phyloP scores from a whole-genome alignment of 2,329 filamentous ascomycete species.

The Fusarium sp. region DNA sequence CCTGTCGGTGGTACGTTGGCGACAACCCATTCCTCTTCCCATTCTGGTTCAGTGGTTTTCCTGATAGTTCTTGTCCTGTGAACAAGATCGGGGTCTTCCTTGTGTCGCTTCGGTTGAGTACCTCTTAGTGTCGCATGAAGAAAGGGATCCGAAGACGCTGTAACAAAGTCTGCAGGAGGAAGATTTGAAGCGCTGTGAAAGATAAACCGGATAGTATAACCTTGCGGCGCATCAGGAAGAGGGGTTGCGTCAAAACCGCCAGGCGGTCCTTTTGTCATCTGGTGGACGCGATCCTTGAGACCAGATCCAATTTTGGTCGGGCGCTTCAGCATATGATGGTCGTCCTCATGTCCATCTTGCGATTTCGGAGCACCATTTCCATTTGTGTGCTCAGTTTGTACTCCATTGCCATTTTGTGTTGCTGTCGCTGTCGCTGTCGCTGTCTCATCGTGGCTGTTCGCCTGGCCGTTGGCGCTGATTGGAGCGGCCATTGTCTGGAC shows the following conservation, averaged over 20 bases:
- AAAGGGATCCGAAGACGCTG: slow-evolving; percentile 87
- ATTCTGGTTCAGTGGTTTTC: slow-evolving; percentile 79
- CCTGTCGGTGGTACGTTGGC: slow-evolving; percentile 87
- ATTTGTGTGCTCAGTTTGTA: slow-evolving; percentile 18
- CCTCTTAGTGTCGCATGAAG: slow-evolving; percentile 82
- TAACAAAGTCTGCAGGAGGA: slow-evolving; percentile 84
- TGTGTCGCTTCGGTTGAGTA: slow-evolving; percentile 80
- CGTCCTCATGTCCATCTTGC: slow-evolving; percentile 23
- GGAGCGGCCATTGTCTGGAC: slow-evolving; percentile 35
- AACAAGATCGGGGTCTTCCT: slow-evolving; percentile 83
- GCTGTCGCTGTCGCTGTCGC: not conserved
- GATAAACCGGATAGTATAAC: slow-evolving; percentile 88
- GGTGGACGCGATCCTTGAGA: slow-evolving; percentile 48
- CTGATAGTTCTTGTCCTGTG: slow-evolving; percentile 84
- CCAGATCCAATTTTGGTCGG: slow-evolving; percentile 32
- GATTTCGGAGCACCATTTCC: slow-evolving; percentile 3
- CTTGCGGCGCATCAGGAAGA: slow-evolving; percentile 79
- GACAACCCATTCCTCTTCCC: slow-evolving; percentile 90
- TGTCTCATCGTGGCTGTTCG: slow-evolving; percentile 28
- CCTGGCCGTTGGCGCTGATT: slow-evolving; percentile 28
- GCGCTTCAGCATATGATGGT: slow-evolving; percentile 27
- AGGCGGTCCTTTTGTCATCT: slow-evolving; percentile 64
- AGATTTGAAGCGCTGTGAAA: slow-evolving; percentile 87
- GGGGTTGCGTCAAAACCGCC: slow-evolving; percentile 88
- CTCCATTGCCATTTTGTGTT: slow-evolving; percentile 18